These are phyloP conservation scores for Cardamine resedifolia DNA, from an alignment of 345 rosid genomes.

Conservation along the genomic window DNA sequence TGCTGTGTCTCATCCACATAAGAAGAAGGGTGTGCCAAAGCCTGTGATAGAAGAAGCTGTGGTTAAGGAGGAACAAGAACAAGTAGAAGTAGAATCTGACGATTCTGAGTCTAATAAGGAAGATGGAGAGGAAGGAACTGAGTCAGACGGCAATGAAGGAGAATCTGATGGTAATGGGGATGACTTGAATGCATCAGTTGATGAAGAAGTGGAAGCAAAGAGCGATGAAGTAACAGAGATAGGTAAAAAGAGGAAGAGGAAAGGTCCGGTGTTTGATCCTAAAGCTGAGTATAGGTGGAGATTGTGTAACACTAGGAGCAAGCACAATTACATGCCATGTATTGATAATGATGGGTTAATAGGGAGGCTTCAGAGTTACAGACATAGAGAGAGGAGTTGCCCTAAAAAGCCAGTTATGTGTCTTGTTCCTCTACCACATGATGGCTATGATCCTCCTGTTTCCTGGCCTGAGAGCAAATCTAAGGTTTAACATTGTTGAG, in stretches of 20 bases:
- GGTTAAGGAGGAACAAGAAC: slow-evolving; percentile 43
- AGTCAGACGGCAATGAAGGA: slow-evolving; percentile 59
- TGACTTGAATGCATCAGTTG: slow-evolving; percentile 46
- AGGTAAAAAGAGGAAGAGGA: slow-evolving; percentile 57
- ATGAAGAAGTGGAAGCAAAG: slow-evolving; percentile 48
- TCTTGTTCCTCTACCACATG: slow-evolving; percentile 81
- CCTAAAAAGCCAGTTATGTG: slow-evolving; percentile 73
- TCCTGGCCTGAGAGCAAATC: slow-evolving; percentile 80
- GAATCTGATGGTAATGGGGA: slow-evolving; percentile 45
- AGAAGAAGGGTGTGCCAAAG: slow-evolving; percentile 43
- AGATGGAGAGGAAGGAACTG: slow-evolving; percentile 44
- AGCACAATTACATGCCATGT: slow-evolving; percentile 94
- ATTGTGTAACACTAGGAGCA: slow-evolving; percentile 81
- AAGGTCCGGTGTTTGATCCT: slow-evolving; percentile 88
- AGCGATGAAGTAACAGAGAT: slow-evolving; percentile 47
- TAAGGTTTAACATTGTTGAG: slow-evolving; percentile 49
- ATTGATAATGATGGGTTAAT: slow-evolving; percentile 67
- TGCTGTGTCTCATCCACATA: slow-evolving; percentile 38
- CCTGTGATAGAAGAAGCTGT: slow-evolving; percentile 36
- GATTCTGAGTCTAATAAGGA: slow-evolving; percentile 47
- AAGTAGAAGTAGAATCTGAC: slow-evolving; percentile 49
- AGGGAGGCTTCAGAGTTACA: slow-evolving; percentile 63
- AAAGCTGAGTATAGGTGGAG: slow-evolving; percentile 83
- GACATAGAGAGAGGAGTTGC: slow-evolving; percentile 91
- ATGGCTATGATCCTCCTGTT: slow-evolving; percentile 71